A percentile compares a stretch with the other conserved stretches of the same genome.
These are phyloP conservation scores for Claviceps fusiformis DNA, from an alignment of 2,329 filamentous ascomycete species.

Conservation along the genomic window DNA sequence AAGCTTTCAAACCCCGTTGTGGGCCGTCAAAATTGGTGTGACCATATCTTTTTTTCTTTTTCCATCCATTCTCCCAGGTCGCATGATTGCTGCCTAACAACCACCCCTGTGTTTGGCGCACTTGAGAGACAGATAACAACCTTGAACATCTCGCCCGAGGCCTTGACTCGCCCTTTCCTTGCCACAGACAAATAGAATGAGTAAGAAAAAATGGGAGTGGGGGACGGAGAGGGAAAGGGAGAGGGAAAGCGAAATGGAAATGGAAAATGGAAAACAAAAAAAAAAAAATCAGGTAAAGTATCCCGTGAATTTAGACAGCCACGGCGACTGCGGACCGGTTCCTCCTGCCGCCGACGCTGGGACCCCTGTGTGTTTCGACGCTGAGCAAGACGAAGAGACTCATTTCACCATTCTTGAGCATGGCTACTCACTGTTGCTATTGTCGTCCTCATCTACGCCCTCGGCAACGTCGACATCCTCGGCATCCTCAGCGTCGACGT, in stretches of 20 bases:
- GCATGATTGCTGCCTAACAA: neutral
- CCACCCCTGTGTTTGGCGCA: neutral
- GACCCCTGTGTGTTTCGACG: neutral
- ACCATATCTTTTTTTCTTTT: too few relatives aligned
- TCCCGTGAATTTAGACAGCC: constrained; percentile 3
- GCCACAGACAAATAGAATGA: neutral
- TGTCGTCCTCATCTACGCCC: constrained; percentile 6
- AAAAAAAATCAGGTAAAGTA: neutral
- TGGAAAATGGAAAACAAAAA: neutral
- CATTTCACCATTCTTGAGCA: constrained; percentile 1
- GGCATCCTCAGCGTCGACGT: constrained; percentile 11
- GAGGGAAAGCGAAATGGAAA: neutral
- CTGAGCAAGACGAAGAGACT: neutral
- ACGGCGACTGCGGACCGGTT: neutral
- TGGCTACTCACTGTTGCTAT: constrained; percentile 9
- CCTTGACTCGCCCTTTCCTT: neutral
- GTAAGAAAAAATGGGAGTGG: neutral
- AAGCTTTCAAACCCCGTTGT: neutral
- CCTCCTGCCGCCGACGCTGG: constrained; percentile 1
- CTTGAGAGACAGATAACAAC: too few relatives aligned
- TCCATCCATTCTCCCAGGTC: neutral
- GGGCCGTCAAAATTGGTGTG: neutral
- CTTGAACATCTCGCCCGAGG: too few relatives aligned
- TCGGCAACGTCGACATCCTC: constrained; percentile 11
- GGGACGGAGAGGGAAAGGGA: neutral